These are phyloP conservation scores for Cytidiella melzeri DNA, from an alignment of 768 basidiomycete genomes.

Conservation along the genomic window DNA sequence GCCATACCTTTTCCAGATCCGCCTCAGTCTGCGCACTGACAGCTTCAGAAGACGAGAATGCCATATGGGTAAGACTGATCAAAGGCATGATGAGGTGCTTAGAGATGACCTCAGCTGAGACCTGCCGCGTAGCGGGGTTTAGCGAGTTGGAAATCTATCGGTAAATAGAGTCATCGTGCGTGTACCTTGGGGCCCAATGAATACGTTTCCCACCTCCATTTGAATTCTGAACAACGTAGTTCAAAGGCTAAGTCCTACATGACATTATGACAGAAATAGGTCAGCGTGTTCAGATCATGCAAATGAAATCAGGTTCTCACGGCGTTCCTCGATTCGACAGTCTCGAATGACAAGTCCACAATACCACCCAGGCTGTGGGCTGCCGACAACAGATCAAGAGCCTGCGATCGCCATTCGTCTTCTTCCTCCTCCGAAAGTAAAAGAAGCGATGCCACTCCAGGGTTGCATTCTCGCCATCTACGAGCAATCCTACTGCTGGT, in stretches of 20 bases:
- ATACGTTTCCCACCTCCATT: constrained; percentile 78
- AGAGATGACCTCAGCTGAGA: constrained; percentile 68
- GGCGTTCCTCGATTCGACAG: constrained; percentile 53
- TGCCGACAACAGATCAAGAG: constrained; percentile 48
- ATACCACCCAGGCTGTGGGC: constrained; percentile 62
- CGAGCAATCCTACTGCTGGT: constrained; percentile 50
- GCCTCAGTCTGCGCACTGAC: constrained; percentile 47
- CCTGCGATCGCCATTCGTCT: constrained; percentile 53
- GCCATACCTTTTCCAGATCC: constrained; percentile 61
- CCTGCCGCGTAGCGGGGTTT: too few species aligned
- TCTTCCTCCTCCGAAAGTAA: constrained; percentile 37
- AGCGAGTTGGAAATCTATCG: too few species aligned
- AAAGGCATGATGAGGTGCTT: constrained; percentile 74
- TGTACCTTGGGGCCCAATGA: constrained; percentile 48
- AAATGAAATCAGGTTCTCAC: too few species aligned
- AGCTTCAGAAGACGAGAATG: constrained; percentile 55
- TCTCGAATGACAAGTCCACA: constrained; percentile 49
- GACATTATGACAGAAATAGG: constrained; percentile 4
- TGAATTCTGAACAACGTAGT: constrained; percentile 52
- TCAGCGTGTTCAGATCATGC: not conserved
- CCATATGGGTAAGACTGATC: constrained; percentile 63
- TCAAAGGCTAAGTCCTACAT: constrained; percentile 62
- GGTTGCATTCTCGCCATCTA: constrained; percentile 64
- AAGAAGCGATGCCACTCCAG: constrained; percentile 21
- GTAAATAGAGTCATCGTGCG: too few species aligned